A percentile compares a stretch with the other conserved stretches of the same genome.
phyloP scores from a whole-genome alignment of 2,329 filamentous ascomycete species.

The Ambrosiella beaveri region DNA sequence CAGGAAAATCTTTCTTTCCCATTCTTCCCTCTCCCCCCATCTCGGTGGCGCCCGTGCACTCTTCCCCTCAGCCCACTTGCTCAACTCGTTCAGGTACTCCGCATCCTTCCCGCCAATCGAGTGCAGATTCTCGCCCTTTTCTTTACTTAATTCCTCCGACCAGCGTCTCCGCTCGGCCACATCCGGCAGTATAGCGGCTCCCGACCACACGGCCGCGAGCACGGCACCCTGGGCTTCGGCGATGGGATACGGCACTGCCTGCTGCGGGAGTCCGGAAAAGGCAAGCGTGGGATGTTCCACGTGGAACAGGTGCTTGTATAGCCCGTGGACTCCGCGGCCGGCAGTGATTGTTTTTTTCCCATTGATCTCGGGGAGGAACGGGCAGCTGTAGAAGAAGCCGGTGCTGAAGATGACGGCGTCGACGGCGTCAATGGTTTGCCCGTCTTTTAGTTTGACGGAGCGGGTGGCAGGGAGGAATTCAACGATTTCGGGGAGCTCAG shows the following conservation, averaged over 20 bases:
- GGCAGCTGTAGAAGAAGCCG: constrained; percentile 72
- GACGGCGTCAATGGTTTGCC: constrained; percentile 44
- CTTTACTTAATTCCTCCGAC: constrained; percentile 44
- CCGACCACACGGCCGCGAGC: constrained; percentile 61
- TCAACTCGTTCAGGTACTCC: constrained; percentile 50
- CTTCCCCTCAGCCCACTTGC: constrained; percentile 40
- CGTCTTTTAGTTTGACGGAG: constrained; percentile 50
- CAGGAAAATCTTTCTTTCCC: constrained; percentile 51
- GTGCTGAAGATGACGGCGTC: constrained; percentile 77
- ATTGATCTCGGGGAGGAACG: constrained; percentile 39
- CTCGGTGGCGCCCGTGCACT: constrained; percentile 41
- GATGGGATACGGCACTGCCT: constrained; percentile 75
- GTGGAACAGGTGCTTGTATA: constrained; percentile 69
- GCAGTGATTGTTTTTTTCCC: constrained; percentile 39
- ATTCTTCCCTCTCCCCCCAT: constrained; percentile 56
- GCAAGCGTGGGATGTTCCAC: constrained; percentile 59
- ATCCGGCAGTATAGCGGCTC: constrained; percentile 47
- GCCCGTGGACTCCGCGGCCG: constrained; percentile 50
- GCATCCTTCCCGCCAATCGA: constrained; percentile 43
- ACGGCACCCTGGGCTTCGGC: constrained; percentile 65
- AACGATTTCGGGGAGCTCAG: constrained; percentile 40
- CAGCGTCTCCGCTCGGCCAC: constrained; percentile 48
- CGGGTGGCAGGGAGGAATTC: constrained; percentile 36
- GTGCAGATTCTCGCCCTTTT: constrained; percentile 28
- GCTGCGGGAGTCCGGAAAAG: constrained; percentile 60